Evolutionary conservation across 108 stramenopile species (phyloP).

Genomic region (Mediolabrus comicus): DNA sequence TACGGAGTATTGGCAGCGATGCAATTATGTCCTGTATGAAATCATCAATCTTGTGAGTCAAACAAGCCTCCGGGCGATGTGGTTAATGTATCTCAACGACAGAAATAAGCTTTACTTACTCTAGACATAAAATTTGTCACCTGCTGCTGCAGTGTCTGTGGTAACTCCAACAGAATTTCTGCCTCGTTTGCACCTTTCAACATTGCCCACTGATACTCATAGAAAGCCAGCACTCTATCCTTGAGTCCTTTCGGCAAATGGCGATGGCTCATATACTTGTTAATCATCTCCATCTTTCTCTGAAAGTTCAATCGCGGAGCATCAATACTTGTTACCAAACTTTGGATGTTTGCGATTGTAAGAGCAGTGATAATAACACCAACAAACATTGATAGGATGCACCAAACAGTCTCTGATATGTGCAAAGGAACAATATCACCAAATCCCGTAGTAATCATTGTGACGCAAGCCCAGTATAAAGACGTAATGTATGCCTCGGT

Average conservation of each 20-base stretch:
- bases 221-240: conserved; percentile 31
- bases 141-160: conserved; percentile 40
- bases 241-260: conserved; percentile 16
- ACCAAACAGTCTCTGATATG: conserved; percentile 40
- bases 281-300: conserved; percentile 42
- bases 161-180: conserved; percentile 38
- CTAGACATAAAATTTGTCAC: conserved; percentile 45
- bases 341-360: conserved; percentile 46
- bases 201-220: conserved; percentile 44
- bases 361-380: conserved; percentile 42
- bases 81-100: too few relatives aligned
- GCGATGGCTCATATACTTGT: conserved; percentile 44
- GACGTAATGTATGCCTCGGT: conserved; percentile 31
- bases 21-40: conserved; percentile 37
- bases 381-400: conserved; percentile 45
- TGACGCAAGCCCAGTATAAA: conserved; percentile 54
- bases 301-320: conserved; percentile 29
- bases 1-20: conserved; percentile 35
- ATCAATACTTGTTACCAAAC: conserved; percentile 40
- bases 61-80: too few relatives aligned
- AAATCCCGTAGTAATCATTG: conserved; percentile 56
- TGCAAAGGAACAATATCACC: conserved; percentile 48
- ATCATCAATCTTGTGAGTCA: too few relatives aligned
- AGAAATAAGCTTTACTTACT: background rate
- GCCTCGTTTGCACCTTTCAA: conserved; percentile 40